Evolutionary conservation across 768 basidiomycete species (phyloP), one percentile per base, ranked within the genome.

Genomic region (Agaricus bisporus): DNA sequence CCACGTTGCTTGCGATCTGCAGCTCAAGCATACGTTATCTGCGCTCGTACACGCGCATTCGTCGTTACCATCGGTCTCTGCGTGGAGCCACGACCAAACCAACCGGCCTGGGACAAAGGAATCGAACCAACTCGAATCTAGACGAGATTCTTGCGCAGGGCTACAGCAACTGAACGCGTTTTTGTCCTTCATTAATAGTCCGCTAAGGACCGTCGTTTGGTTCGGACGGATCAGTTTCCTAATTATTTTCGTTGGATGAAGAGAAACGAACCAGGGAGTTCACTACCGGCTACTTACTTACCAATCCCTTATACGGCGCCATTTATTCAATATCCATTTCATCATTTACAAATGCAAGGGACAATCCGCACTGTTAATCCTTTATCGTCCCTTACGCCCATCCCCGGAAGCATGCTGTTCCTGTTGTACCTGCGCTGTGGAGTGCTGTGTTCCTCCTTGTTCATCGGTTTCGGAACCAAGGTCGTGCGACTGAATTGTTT

Each of bases 21-120:
- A 46, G 44, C 52, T 47, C 45, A 41, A 54, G 47, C 52, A 54
- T 54, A 54, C 37, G 17, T 25, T 47, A 54, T 47, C 52, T 54
- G n/a, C 44, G 38, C 38, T 1, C 18, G 20, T 47, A 46, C 44
- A 54, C 52, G 52, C 46, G 52, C 15, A 11, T 29, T 7, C 39
- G 37, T 54, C 52, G 45, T 54, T 54, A 37, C 51, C 38, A 29
- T 41, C 28, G 45, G 18, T 29, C 37, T 45, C 14, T 15, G 4
- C 25, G 22, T 18, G 22, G 18, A 39, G 29, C 38, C 52, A 54
- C 44, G 52, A 47, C 28, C 37, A 41, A 47, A 28, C 52, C 52
- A 47, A 47, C 52, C 45, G 41, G 38, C 17, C 39, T 54, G 28
- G 35, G 28, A 28, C 52, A 38, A 29, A 32, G 45, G 26, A 54